Evolutionary conservation across 768 basidiomycete species (phyloP).

Genomic region (Boletus eberwhitei): DNA sequence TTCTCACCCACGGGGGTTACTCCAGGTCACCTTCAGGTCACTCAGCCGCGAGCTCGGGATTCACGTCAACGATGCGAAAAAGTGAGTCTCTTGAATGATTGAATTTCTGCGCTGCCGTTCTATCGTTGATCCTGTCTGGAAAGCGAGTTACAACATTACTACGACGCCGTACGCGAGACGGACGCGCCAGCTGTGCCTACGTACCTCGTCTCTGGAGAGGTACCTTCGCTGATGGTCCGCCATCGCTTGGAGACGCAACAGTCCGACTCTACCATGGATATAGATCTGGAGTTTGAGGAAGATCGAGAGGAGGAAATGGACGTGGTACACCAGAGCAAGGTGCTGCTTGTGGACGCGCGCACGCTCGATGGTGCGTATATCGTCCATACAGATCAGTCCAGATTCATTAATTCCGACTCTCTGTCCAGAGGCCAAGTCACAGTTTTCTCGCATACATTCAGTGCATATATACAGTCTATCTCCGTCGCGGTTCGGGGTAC

Average conservation of each 20-base stretch:
- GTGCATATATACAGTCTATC: conserved; percentile 72
- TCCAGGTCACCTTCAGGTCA: conserved; percentile 74
- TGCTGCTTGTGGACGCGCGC: conserved; percentile 61
- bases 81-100: conserved; percentile 40
- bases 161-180: conserved; percentile 41
- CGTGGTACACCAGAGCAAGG: conserved; percentile 42
- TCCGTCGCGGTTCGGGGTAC: conserved; percentile 54
- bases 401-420: neutral
- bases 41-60: conserved; percentile 68
- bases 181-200: conserved; percentile 47
- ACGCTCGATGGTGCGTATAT: conserved; percentile 56
- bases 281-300: conserved; percentile 42
- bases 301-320: conserved; percentile 40
- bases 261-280: conserved; percentile 19
- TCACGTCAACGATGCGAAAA: conserved; percentile 77
- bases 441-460: conserved; percentile 50
- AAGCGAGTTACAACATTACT: conserved; percentile 64
- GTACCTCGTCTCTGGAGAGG: conserved; percentile 64
- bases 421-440: conserved; percentile 46
- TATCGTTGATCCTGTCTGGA: neutral
- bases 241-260: neutral
- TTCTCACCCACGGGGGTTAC: neutral
- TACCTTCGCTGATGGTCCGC: conserved; percentile 20
- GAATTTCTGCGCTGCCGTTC: neutral
- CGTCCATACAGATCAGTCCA: neutral